phyloP scores from a whole-genome alignment of 495 filamentous ascomycete genomes.

The Aspergillus funiculosus region DNA sequence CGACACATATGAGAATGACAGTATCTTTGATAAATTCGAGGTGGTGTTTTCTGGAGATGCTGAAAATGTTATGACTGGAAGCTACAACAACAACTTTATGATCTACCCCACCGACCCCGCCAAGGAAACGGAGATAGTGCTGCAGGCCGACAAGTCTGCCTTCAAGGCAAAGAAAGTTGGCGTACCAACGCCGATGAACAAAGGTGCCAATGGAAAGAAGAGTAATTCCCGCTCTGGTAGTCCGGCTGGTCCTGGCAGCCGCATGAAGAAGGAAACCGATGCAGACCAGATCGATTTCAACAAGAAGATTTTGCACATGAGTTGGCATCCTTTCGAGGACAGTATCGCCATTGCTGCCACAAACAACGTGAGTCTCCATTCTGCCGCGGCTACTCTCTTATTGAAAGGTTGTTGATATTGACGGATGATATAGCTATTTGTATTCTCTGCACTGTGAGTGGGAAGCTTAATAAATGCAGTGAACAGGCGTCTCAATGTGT shows the following conservation, averaged over 20 bases:
- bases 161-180: conserved; percentile 99
- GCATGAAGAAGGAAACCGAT: conserved; percentile 98
- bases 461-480: conserved; percentile 23
- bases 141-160: conserved; percentile 96
- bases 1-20: conserved; percentile 98
- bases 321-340: conserved; percentile 99
- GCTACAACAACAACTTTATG: conserved; percentile 99
- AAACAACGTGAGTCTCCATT: conserved; percentile 76
- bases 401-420: conserved; percentile 17
- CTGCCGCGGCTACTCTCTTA: no score
- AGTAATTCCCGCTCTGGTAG: conserved; percentile 80
- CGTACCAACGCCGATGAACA: conserved; percentile 95
- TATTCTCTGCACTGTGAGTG: conserved; percentile 91
- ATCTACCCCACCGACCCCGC: conserved; percentile 96
- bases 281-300: conserved; percentile 99
- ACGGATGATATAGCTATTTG: conserved; percentile 63
- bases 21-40: conserved; percentile 99
- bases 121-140: conserved; percentile 92
- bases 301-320: conserved; percentile 99
- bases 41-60: conserved; percentile 98
- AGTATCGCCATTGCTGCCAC: conserved; percentile 99
- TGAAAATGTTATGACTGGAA: conserved; percentile 98
- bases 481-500: conserved; percentile 25
- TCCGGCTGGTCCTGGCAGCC: conserved; percentile 82
- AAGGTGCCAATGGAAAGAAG: conserved; percentile 69